Base-by-base conservation (phyloP, 805 yeast species). In the Ascoidea asiatica region DNA sequence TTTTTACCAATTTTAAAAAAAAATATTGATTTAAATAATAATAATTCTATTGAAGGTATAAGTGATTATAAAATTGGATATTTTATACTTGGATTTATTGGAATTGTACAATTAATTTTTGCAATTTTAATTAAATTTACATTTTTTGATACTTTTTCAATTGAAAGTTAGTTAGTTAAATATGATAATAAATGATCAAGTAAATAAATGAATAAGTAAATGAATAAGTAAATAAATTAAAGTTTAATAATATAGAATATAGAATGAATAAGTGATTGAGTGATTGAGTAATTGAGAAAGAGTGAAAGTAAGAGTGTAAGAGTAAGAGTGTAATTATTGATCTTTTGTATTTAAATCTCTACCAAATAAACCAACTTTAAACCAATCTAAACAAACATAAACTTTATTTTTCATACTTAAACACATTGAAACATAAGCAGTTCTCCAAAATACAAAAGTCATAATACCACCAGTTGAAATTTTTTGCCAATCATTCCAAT, bases 401-500 rank as follows among this genome's bases (percentile, higher is more conserved):
- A 87, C 67, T 72, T 85, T 90, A 71, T 86, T 89, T 69, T 88
- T 81, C 55, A 85, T 76, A 49, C 94, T 79, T 62, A 90, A 75
- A 64, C 90, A 79, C 97, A 90, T 89, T 60, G 85, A 77, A 52
- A 90, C 77, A 65, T 90, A 90, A 23, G 95, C 95, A 23, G 86
- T 75, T 67, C 94, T 81, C 97, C 97, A 89, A 75, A 89, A 84
- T 62, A 86, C 70, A 72, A 82, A 88, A 37, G 97, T 86, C 61
- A 85, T 67, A 43, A 81, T 72, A 57, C 97, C 97, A 50, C 94
- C 90, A 42, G 86, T 68, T 33, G 88, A 76, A 56, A 84, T 74
- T 57, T 81, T 81, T 46, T 82, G 77, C 79, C 87, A 82, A 57
- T 79, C 81, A 53, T 81, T 83, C 73, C 82, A 72, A 21, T 79